phyloP scores from a whole-genome alignment of 2,329 filamentous ascomycete species.

The Chrysoporthe cubensis region DNA sequence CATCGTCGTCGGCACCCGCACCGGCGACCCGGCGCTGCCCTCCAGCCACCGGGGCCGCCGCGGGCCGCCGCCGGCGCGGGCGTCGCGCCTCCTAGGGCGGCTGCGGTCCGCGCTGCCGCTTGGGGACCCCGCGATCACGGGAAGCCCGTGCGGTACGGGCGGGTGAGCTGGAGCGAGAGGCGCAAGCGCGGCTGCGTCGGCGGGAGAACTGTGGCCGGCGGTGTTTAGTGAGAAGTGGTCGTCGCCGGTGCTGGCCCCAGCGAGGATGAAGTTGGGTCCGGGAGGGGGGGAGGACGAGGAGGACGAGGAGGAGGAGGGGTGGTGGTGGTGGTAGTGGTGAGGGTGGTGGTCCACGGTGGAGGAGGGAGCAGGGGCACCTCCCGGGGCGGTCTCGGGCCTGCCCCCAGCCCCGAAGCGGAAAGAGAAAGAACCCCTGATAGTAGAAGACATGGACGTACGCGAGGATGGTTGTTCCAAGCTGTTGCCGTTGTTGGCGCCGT shows the following conservation, averaged over 20 bases:
- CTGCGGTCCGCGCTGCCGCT: constrained; percentile 21
- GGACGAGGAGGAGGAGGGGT: no score
- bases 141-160: constrained; percentile 13
- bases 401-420: constrained; percentile 17
- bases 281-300: neutral
- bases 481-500: neutral
- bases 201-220: neutral
- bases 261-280: neutral
- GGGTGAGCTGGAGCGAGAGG: constrained; percentile 13
- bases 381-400: neutral
- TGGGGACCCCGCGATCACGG: constrained; percentile 16
- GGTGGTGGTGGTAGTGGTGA: neutral
- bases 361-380: neutral
- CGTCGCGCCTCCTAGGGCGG: constrained; percentile 25
- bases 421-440: constrained; percentile 23
- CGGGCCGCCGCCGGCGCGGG: constrained; percentile 8
- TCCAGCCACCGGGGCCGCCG: constrained; percentile 15
- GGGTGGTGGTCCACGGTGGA: neutral
- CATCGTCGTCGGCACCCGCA: no score
- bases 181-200: constrained; percentile 7
- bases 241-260: neutral
- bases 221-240: constrained; percentile 15
- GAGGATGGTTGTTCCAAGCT: constrained; percentile 11
- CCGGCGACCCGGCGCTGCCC: neutral
- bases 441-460: constrained; percentile 23